Conservation (phyloP, 805 yeast genomes). For the Torulaspora maleeae region DNA sequence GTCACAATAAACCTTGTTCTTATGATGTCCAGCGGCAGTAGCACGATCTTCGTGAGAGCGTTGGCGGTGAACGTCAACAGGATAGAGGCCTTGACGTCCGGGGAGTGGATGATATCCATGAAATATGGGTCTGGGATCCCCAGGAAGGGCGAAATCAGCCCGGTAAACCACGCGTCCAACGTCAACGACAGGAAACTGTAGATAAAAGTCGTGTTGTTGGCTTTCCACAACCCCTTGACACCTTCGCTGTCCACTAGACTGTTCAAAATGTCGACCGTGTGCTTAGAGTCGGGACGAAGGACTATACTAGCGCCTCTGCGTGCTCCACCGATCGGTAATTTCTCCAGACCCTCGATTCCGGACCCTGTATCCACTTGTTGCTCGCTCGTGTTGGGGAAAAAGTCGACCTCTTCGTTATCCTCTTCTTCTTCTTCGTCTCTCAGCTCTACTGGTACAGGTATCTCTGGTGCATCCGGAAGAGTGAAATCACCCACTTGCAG, state of each 20-base stretch:
- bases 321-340: conserved; percentile 38
- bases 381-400: conserved; percentile 16
- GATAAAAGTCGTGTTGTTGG: conserved; percentile 74
- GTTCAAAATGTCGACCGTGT: conserved; percentile 60
- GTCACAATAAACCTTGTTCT: conserved; percentile 74
- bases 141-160: conserved; percentile 73
- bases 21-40: conserved; percentile 79
- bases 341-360: conserved; percentile 41
- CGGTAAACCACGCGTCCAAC: conserved; percentile 87
- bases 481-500: conserved; percentile 73
- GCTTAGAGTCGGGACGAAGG: conserved; percentile 51
- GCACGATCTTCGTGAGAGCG: conserved; percentile 61
- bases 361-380: conserved; percentile 24
- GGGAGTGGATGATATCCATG: conserved; percentile 74
- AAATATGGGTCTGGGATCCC: conserved; percentile 86
- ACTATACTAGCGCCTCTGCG: conserved; percentile 12
- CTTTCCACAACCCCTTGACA: conserved; percentile 65
- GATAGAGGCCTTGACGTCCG: conserved; percentile 68
- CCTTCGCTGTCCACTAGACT: conserved; percentile 66
- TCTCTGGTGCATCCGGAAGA: conserved; percentile 15
- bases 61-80: conserved; percentile 65
- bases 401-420: conserved; percentile 25
- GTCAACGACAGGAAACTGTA: conserved; percentile 70
- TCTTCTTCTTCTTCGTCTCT: conserved; percentile 18
- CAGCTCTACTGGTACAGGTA: conserved; percentile 11